Evolutionary conservation across 2,329 filamentous ascomycete genomes (phyloP), one percentile per base, ranked within the genome.

Genomic region (Cytospora piceae): DNA sequence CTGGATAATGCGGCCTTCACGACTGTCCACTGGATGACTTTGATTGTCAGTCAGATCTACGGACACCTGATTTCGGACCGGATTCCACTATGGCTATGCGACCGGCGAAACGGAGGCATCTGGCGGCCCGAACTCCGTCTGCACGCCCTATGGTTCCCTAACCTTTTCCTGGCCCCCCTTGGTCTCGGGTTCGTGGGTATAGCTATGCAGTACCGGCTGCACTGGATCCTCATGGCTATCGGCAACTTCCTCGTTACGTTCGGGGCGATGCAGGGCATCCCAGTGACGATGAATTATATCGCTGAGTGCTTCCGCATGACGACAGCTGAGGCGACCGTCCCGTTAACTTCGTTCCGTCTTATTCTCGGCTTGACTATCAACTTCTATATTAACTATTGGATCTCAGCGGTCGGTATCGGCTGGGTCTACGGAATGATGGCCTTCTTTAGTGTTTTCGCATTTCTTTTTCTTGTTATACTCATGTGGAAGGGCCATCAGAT

Each of bases 391-490:
- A 71, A 74, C 22, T 71, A 72, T 1, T 81, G 79, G 78, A 73
- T 75, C 12, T 71, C 62, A 6, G 71, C 70, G 9, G 75, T 80
- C 2, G 72, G 72, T 20, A 69, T 77, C 15, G 74, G 74, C 4
- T 80, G 78, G 78, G 74, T 76, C 2, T 79, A 77, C 72, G 78
- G 78, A 0, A 77, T 77, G 71, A 76, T 77, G 72, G 77, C 77
- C 1, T 77, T 80, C 37, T 75, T 79, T n/a, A 69, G 68, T 5
- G 53, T 76, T 0, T 67, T 72, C 7, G 68, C 70, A 0, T 77
- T 72, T 34, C 24, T 55, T 11, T 71, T 71, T 17, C 63, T 75
- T n/a, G 62, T 71, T 4, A 46, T 73, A 24, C 60, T 77, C 34
- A 73, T 75, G 67, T 71, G 71, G 53, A 74, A 72, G 66, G 74